These are phyloP conservation scores for Scheffersomyces ergatensis DNA, from an alignment of 805 yeast species.

Conservation along the genomic window DNA sequence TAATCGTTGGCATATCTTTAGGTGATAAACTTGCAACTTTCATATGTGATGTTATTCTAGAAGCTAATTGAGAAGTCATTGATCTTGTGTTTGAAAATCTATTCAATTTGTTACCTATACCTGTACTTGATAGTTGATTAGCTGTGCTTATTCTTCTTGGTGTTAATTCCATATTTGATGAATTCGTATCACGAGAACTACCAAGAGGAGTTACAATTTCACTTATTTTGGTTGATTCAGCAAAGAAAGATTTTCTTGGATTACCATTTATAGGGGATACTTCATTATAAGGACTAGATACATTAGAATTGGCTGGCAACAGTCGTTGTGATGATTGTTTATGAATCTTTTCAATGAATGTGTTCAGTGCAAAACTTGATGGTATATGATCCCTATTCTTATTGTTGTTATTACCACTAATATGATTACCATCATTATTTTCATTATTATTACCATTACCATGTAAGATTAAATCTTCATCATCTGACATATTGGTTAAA, in stretches of 20 bases:
- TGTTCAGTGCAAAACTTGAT: not conserved
- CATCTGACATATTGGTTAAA: not conserved
- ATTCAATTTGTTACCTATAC: not conserved
- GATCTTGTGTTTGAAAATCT: not conserved
- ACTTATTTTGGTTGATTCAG: conserved; percentile 8
- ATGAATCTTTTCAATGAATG: conserved; percentile 6
- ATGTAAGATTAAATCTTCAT: not conserved
- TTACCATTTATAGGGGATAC: not conserved
- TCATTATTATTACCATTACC: not conserved
- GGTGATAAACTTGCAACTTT: conserved; percentile 1
- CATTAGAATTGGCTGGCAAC: not conserved
- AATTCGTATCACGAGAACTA: not conserved
- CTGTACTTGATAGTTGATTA: not conserved
- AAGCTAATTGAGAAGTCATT: conserved; percentile 5
- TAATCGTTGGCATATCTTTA: not conserved
- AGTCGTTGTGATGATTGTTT: conserved; percentile 4
- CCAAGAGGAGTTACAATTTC: not conserved
- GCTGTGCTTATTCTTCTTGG: not conserved
- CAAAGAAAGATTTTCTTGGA: conserved; percentile 4
- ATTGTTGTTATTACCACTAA: not conserved
- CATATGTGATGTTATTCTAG: conserved; percentile 8
- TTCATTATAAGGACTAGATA: no score
- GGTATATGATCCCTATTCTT: not conserved
- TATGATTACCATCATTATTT: not conserved
- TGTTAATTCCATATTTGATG: not conserved